Conservation (phyloP, 2,329 filamentous ascomycete genomes). For the Blumeria graminis region DNA sequence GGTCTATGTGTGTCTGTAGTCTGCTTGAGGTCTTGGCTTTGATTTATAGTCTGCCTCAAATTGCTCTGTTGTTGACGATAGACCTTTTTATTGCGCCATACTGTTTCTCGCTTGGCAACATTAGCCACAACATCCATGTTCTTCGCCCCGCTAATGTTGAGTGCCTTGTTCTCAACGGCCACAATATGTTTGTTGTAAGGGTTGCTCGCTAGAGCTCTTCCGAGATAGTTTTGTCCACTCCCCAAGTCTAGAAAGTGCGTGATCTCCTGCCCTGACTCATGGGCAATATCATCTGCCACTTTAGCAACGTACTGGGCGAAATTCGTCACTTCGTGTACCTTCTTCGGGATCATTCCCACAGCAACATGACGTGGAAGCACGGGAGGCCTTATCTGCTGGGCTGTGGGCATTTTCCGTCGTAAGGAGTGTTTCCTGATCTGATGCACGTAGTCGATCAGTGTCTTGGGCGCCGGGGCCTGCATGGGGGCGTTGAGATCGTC, state of each 20-base stretch:
- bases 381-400: slow-evolving; percentile 18
- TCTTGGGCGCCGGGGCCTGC: slow-evolving; percentile 15
- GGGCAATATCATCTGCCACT: slow-evolving; percentile 31
- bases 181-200: slow-evolving; percentile 75
- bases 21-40: slow-evolving; percentile 6
- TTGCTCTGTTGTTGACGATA: slow-evolving; percentile 22
- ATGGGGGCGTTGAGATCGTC: slow-evolving; percentile 33
- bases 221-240: slow-evolving; percentile 89
- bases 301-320: slow-evolving; percentile 66
- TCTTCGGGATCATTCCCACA: slow-evolving; percentile 89
- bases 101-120: slow-evolving; percentile 44
- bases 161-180: slow-evolving; percentile 68
- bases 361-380: slow-evolving; percentile 46
- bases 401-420: slow-evolving; percentile 28
- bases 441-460: slow-evolving; percentile 46
- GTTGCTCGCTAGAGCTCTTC: slow-evolving; percentile 58
- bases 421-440: slow-evolving; percentile 48
- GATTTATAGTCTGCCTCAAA: slow-evolving; percentile 18
- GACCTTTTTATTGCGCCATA: slow-evolving; percentile 65
- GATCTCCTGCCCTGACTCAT: slow-evolving; percentile 32
- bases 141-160: slow-evolving; percentile 69
- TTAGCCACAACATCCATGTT: slow-evolving; percentile 65
- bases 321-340: slow-evolving; percentile 76
- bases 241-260: slow-evolving; percentile 90
- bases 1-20: slow-evolving; percentile 11